phyloP scores from a whole-genome alignment of 768 basidiomycete genomes.

The Hericium coralloides region DNA sequence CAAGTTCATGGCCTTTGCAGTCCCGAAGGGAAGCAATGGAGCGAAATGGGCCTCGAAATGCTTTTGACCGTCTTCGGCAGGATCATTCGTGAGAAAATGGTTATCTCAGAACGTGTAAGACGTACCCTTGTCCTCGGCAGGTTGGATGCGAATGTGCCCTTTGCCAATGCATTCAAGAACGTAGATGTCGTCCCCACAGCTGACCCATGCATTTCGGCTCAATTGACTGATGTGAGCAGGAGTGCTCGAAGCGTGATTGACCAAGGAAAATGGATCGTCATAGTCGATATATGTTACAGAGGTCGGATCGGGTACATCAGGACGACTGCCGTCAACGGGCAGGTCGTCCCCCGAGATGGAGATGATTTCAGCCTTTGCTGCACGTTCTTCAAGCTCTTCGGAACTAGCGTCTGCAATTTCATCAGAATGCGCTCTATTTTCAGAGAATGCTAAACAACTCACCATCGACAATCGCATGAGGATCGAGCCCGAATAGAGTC shows the following conservation, averaged over 20 bases:
- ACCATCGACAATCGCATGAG: constrained; percentile 63
- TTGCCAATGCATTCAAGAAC: constrained; percentile 68
- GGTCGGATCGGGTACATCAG: constrained; percentile 42
- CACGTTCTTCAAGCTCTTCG: constrained; percentile 37
- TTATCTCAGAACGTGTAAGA: neutral
- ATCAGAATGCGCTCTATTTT: neutral
- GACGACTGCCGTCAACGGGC: constrained; percentile 14
- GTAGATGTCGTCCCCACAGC: constrained; percentile 61
- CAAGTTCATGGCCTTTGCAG: constrained; percentile 7
- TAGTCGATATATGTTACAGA: constrained; percentile 70
- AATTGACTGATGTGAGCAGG: constrained; percentile 41
- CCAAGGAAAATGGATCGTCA: constrained; percentile 61
- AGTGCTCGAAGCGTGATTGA: constrained; percentile 37
- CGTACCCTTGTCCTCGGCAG: constrained; percentile 27
- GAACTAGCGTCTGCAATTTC: constrained; percentile 38
- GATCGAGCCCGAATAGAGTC: constrained; percentile 79
- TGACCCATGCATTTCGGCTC: constrained; percentile 69
- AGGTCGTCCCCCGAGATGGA: neutral
- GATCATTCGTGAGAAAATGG: neutral
- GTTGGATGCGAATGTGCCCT: constrained; percentile 60
- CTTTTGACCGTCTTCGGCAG: constrained; percentile 12
- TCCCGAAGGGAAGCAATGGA: constrained; percentile 28
- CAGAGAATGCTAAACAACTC: constrained; percentile 1
- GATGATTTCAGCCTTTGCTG: constrained; percentile 12
- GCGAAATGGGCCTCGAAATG: constrained; percentile 46